These are phyloP conservation scores for Ceratorhiza oryzae-sativae DNA, from an alignment of 1,284 basidiomycete species.

Conservation along the genomic window DNA sequence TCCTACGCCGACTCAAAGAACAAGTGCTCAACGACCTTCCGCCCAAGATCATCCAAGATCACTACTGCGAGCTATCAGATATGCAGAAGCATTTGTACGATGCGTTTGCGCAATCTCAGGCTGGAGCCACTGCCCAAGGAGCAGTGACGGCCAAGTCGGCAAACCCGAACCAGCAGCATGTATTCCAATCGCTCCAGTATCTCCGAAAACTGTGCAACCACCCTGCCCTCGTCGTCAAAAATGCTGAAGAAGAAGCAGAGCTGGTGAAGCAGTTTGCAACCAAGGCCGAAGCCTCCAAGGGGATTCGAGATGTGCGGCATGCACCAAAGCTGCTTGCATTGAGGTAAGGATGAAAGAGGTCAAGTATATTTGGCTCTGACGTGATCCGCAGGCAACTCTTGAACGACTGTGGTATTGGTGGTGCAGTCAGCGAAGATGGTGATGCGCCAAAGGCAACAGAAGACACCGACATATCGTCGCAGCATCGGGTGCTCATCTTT, in stretches of 20 bases:
- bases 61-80: slow-evolving; percentile 97
- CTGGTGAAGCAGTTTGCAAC: slow-evolving; percentile 12
- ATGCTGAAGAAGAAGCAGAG: slow-evolving; percentile 44
- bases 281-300: slow-evolving; percentile 45
- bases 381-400: slow-evolving; percentile 78
- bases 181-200: slow-evolving; percentile 97
- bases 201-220: slow-evolving; percentile 98
- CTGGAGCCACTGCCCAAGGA: slow-evolving; percentile 49
- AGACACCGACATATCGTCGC: slow-evolving; percentile 67
- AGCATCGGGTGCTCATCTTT: slow-evolving; percentile 98
- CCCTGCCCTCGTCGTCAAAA: slow-evolving; percentile 86
- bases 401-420: slow-evolving; percentile 92
- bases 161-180: slow-evolving; percentile 68
- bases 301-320: slow-evolving; percentile 81
- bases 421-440: slow-evolving; percentile 40
- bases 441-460: slow-evolving; percentile 43
- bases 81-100: slow-evolving; percentile 94
- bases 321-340: slow-evolving; percentile 95
- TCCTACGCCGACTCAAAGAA: slow-evolving; percentile 95
- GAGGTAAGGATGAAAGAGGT: slow-evolving; percentile 60
- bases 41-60: slow-evolving; percentile 99
- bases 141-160: slow-evolving; percentile 48
- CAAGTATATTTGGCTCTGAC: no score
- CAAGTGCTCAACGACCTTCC: slow-evolving; percentile 96
- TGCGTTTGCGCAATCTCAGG: slow-evolving; percentile 86